Evolutionary conservation across 495 filamentous ascomycete species (phyloP), one percentile per base, ranked within the genome.

Genomic region (Hypomontagnella monticulosa): DNA sequence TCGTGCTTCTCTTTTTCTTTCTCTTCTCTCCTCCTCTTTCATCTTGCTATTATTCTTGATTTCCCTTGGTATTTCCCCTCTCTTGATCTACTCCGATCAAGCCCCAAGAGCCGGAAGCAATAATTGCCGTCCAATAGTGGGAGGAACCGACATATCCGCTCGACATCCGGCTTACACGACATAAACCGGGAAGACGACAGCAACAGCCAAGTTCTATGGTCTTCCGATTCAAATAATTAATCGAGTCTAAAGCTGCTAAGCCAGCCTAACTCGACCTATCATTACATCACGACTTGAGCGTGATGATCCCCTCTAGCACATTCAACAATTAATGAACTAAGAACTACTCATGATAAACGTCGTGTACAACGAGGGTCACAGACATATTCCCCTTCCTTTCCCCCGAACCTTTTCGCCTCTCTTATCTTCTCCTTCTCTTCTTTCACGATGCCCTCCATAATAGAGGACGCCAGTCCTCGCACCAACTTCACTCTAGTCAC

Each of bases 401-500:
- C 54, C 44, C 40, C 61, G 60, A 59, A 4, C 12, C 48, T 30
- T 50, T 37, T 32, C 38, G 12, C 18, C 20, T 33, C 34, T n/a
- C 47, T 40, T 50, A 27, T 30, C 10, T 16, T 18, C 15, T 34
- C 11, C 33, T 55, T 33, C 36, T 34, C 38, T 40, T 32, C 32
- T 23, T 8, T 40, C 11, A 57, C 44, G 46, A 70, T 70, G 66
- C 66, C 66, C 34, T 70, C 66, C 30, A 58, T 70, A 33, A 60
- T 73, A 60, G 70, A 70, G 43, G 53, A 61, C 51, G 52, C 48
- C 20, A 49, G 50, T 10, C 51, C 66, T 50, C 63, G 37, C 20
- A 62, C 64, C 56, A 73, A 70, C 38, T 54, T 71, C 42, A 67
- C 70, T 0, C 11, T 49, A 44, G 61, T 58, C 12, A 33, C 63